Evolutionary conservation across 2,329 filamentous ascomycete species (phyloP).

Genomic region (Macrophomina phaseolina): DNA sequence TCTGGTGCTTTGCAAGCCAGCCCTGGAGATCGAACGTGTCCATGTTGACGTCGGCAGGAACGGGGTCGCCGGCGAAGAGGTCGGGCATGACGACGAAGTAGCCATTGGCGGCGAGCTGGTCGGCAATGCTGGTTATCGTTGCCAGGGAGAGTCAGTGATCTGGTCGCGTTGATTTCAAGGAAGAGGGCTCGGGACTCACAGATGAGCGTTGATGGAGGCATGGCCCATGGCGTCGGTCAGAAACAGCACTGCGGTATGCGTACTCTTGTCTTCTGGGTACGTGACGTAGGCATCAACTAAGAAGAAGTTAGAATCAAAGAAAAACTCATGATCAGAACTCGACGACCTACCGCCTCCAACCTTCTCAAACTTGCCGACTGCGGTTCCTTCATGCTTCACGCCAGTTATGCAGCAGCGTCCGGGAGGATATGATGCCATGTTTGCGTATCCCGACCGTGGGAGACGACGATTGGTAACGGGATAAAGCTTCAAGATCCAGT

Average conservation of each 20-base stretch:
- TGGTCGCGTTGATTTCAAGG: too few relatives aligned
- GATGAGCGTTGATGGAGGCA: conserved; percentile 55
- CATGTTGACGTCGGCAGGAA: conserved; percentile 59
- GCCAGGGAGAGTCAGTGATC: not conserved
- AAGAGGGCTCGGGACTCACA: conserved; percentile 35
- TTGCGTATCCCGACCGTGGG: not conserved
- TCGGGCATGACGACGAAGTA: conserved; percentile 74
- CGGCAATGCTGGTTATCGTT: conserved; percentile 60
- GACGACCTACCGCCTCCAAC: conserved; percentile 51
- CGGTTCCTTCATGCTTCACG: conserved; percentile 59
- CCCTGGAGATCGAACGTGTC: conserved; percentile 56
- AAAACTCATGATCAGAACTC: not conserved
- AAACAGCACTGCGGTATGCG: conserved; percentile 62
- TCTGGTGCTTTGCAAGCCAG: conserved; percentile 55
- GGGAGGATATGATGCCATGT: conserved; percentile 60
- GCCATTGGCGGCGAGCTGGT: conserved; percentile 75
- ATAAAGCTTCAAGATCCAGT: too few relatives aligned
- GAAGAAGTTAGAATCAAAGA: not conserved
- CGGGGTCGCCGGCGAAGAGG: conserved; percentile 69
- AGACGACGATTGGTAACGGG: too few relatives aligned
- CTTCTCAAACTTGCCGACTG: conserved; percentile 54
- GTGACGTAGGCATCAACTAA: conserved; percentile 62
- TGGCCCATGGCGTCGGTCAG: conserved; percentile 65
- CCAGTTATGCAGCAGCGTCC: conserved; percentile 54
- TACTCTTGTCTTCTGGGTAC: conserved; percentile 58